Conservation (phyloP, 441 rosid species). For the Brassica balearica region DNA sequence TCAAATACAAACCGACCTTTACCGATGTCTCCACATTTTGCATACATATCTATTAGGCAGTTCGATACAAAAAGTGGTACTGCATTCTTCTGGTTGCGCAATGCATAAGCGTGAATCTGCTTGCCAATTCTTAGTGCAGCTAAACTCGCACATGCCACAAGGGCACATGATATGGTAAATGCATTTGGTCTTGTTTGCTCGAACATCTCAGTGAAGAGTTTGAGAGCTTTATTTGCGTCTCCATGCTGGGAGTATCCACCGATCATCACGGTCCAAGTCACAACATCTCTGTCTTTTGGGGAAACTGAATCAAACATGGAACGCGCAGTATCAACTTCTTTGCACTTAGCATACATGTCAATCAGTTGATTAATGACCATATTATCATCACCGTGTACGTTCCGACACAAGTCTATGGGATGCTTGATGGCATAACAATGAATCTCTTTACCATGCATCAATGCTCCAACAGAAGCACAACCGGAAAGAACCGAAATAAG, state of each 20-base stretch:
- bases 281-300: conserved; percentile 61
- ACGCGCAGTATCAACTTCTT: conserved; percentile 51
- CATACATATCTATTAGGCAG: conserved; percentile 87
- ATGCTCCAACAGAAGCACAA: conserved; percentile 76
- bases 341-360: conserved; percentile 90
- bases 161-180: conserved; percentile 71
- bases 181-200: conserved; percentile 65
- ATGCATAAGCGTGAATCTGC: conserved; percentile 65
- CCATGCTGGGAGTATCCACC: conserved; percentile 80
- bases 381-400: conserved; percentile 54
- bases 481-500: conserved; percentile 86
- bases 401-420: conserved; percentile 50
- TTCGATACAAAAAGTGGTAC: conserved; percentile 55
- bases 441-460: conserved; percentile 74
- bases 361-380: conserved; percentile 72
- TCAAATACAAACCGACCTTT: conserved; percentile 69
- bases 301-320: conserved; percentile 62
- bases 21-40: conserved; percentile 74
- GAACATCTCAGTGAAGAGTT: conserved; percentile 63
- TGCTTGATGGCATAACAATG: conserved; percentile 74
- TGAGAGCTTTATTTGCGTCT: conserved; percentile 65
- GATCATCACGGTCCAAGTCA: conserved; percentile 76
- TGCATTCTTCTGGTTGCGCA: conserved; percentile 52
- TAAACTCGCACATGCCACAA: conserved; percentile 74
- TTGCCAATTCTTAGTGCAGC: conserved; percentile 68